phyloP scores from a whole-genome alignment of 441 rosid species.

The Aleurites moluccanus region DNA sequence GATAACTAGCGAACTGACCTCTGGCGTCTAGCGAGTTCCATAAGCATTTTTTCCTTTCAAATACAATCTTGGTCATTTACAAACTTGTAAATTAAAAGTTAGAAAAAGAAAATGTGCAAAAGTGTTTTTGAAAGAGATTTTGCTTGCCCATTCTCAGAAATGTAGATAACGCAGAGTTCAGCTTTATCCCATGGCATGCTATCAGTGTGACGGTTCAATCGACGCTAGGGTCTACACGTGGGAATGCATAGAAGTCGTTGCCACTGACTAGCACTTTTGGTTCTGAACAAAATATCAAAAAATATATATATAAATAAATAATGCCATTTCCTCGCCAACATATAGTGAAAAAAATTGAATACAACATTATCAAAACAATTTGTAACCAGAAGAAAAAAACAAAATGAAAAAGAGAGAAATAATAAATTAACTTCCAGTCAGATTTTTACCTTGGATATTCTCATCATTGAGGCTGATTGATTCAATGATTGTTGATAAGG shows the following conservation, averaged over 20 bases:
- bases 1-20: not conserved
- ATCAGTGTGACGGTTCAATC: slow-evolving; percentile 93
- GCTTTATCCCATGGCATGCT: slow-evolving; percentile 98
- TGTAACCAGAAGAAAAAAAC: not conserved
- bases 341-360: not conserved
- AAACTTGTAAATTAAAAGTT: not conserved
- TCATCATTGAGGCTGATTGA: slow-evolving; percentile 44
- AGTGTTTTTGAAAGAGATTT: slow-evolving; percentile 6
- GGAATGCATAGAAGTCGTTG: slow-evolving; percentile 92
- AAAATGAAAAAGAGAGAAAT: not conserved
- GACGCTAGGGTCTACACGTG: slow-evolving; percentile 88
- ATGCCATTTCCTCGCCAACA: slow-evolving; percentile 11
- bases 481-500: too few species aligned
- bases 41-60: not conserved
- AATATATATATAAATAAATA: too few species aligned
- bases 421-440: not conserved
- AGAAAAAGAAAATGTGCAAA: not conserved
- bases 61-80: not conserved
- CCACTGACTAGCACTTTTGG: slow-evolving; percentile 68
- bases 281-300: slow-evolving; percentile 41
- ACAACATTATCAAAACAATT: not conserved
- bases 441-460: slow-evolving; percentile 52
- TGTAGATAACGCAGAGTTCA: slow-evolving; percentile 88
- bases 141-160: slow-evolving; percentile 72
- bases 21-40: too few species aligned